Evolutionary conservation across 208 protist species (phyloP).

Genomic region (Leptomonas pyrrhocoris): DNA sequence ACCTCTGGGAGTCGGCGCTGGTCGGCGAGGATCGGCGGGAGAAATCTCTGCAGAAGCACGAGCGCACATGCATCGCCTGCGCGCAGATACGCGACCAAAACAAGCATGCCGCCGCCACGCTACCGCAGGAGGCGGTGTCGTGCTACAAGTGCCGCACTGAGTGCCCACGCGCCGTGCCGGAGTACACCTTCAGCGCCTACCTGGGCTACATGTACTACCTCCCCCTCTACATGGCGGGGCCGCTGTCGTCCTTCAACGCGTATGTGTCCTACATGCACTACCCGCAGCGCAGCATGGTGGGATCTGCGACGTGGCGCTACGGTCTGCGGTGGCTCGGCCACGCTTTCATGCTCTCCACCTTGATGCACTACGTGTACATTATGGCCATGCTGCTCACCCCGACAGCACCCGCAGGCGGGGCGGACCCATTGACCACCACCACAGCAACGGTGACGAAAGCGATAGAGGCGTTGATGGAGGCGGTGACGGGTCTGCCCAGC

Average conservation of each 20-base stretch:
- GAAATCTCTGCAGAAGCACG: conserved; percentile 35
- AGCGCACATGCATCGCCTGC: conserved; percentile 38
- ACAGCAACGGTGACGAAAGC: neutral
- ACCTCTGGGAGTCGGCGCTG: conserved; percentile 48
- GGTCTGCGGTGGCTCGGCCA: conserved; percentile 36
- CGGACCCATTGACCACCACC: neutral
- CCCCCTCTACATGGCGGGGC: conserved; percentile 88
- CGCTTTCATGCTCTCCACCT: conserved; percentile 32
- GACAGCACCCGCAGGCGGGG: neutral
- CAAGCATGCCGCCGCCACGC: conserved; percentile 64
- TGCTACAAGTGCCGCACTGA: conserved; percentile 65
- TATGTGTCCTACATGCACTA: conserved; percentile 78
- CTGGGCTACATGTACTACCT: conserved; percentile 88
- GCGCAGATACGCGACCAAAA: conserved; percentile 34
- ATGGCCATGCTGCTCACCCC: conserved; percentile 42
- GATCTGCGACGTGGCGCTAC: conserved; percentile 34
- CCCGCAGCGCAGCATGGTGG: conserved; percentile 36
- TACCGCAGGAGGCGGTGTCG: no score
- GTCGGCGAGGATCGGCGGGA: conserved; percentile 18
- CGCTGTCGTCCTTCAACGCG: conserved; percentile 91
- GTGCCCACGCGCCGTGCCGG: conserved; percentile 36
- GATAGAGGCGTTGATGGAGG: conserved; percentile 8
- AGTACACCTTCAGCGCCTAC: conserved; percentile 84
- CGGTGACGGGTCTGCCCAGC: neutral
- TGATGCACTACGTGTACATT: conserved; percentile 70